Evolutionary conservation across 345 rosid genomes (phyloP).

Genomic region (Dovyalis caffra): DNA sequence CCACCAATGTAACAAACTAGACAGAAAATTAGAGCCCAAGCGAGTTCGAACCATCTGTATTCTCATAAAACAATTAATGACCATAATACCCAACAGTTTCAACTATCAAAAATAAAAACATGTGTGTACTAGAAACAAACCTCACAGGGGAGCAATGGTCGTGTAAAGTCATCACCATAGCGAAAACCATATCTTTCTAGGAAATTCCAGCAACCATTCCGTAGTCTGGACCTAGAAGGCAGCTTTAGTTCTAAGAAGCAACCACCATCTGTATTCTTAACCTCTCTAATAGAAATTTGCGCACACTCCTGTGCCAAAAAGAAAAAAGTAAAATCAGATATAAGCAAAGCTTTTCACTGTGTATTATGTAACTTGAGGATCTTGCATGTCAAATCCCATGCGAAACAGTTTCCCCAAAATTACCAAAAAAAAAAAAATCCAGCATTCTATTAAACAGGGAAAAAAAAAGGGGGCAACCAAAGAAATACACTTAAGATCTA

Average conservation of each 20-base stretch:
- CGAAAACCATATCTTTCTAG: slow-evolving; percentile 86
- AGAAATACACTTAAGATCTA: neutral
- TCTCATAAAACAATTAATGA: slow-evolving; percentile 6
- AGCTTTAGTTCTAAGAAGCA: slow-evolving; percentile 64
- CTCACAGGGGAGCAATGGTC: slow-evolving; percentile 88
- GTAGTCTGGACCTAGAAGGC: slow-evolving; percentile 47
- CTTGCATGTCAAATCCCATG: neutral
- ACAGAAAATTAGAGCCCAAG: neutral
- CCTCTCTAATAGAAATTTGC: slow-evolving; percentile 59
- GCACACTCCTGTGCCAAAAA: slow-evolving; percentile 52
- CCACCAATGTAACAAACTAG: neutral
- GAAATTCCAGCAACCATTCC: slow-evolving; percentile 65
- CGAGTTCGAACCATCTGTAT: neutral
- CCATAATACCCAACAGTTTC: neutral
- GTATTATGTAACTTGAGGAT: neutral
- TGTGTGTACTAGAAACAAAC: slow-evolving; percentile 41
- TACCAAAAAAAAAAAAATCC: neutral
- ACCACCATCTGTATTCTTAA: slow-evolving; percentile 57
- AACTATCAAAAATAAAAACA: slow-evolving; percentile 9
- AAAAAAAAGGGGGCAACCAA: neutral
- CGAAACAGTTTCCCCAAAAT: neutral
- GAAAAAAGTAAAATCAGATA: slow-evolving; percentile 1
- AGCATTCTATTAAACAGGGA: neutral
- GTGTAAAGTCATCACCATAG: slow-evolving; percentile 50
- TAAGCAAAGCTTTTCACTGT: neutral